Conservation (phyloP, 164 flowering plant species). For the Berberis thunbergii region DNA sequence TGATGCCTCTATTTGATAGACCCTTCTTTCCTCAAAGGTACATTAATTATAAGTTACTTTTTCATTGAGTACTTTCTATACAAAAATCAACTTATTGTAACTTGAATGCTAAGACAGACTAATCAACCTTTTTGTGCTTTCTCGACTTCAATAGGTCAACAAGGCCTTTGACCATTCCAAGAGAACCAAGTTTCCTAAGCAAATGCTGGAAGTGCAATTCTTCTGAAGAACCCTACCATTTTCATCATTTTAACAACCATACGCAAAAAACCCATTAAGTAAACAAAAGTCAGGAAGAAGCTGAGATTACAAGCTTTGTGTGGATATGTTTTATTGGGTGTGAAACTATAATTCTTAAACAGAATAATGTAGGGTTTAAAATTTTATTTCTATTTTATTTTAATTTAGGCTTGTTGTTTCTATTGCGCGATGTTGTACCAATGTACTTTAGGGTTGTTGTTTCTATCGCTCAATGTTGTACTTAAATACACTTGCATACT, state of each 20-base stretch:
- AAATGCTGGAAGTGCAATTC: slow-evolving; percentile 19
- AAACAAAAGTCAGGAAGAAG: neutral
- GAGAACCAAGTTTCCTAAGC: slow-evolving; percentile 43
- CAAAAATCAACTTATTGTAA: neutral
- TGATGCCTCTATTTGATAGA: slow-evolving; percentile 72
- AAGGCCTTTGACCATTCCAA: slow-evolving; percentile 61
- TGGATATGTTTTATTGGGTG: too few species aligned
- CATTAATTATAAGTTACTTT: neutral
- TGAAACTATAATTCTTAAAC: too few species aligned
- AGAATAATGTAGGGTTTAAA: too few species aligned
- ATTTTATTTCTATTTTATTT: too few species aligned
- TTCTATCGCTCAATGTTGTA: too few species aligned
- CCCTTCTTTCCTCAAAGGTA: slow-evolving; percentile 85
- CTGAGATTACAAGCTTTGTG: too few species aligned
- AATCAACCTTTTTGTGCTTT: neutral
- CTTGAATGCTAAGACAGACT: neutral
- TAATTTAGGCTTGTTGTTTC: too few species aligned
- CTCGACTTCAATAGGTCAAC: slow-evolving; percentile 33
- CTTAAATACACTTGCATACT: too few species aligned
- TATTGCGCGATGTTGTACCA: too few species aligned
- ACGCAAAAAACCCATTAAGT: slow-evolving; percentile 12
- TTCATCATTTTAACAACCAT: slow-evolving; percentile 8
- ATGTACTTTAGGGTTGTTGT: too few species aligned
- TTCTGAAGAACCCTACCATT: slow-evolving; percentile 5
- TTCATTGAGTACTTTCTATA: too few species aligned